Base-by-base conservation (phyloP, 306 rosid genomes). In the Fragaria nilgerrensis region DNA sequence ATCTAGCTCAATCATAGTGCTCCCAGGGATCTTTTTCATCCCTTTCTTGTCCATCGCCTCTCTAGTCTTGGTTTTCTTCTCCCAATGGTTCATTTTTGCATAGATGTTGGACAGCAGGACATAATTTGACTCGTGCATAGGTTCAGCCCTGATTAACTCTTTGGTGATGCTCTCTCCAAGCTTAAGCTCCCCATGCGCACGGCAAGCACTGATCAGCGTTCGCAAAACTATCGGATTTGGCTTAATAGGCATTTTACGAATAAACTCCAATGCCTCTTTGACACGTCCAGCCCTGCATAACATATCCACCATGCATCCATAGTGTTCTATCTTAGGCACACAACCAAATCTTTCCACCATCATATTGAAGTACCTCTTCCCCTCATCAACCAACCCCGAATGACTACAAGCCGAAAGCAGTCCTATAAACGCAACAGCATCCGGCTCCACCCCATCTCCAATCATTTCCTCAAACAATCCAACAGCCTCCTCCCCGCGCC, bases 331-430 rank as follows among this genome's bases (percentile, higher is more conserved):
- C 88, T 84, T 89, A 1, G 97, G 95, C n/a, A 75, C 89, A 78
- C 82, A 82, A 52, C 80, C 48, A 16, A 86, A 88, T n/a, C 78
- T 79, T 72, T 74, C 81, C 56, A 34, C 71, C 97, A 94, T 94
- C 39, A 75, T 69, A 65, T 73, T 44, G 82, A 94, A 94, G 91
- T 85, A 92, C 22, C 43, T 55, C 32, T 76, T 85, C 27, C 97
- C 98, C 75, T 81, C 76, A 49, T 92, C 92, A 47, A 94, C 95
- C 58, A 92, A 69, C 59, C 94, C 91, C 0, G 96, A 90, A 81
- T 94, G 98, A 66, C 98, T 90, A 49, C 98, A 94, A 25, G 97
- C 97, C 70, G 92, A 92, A 67, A 94, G 97, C 84, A 94, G 81
- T 73, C 97, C 98, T 56, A 94, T 79, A 74, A 94, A 84, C 52